Percentiles rank a stretch among this genome's conserved stretches.
These are phyloP conservation scores for Amylocarpus encephaloides DNA, from an alignment of 2,329 filamentous ascomycete species.

Conservation along the genomic window DNA sequence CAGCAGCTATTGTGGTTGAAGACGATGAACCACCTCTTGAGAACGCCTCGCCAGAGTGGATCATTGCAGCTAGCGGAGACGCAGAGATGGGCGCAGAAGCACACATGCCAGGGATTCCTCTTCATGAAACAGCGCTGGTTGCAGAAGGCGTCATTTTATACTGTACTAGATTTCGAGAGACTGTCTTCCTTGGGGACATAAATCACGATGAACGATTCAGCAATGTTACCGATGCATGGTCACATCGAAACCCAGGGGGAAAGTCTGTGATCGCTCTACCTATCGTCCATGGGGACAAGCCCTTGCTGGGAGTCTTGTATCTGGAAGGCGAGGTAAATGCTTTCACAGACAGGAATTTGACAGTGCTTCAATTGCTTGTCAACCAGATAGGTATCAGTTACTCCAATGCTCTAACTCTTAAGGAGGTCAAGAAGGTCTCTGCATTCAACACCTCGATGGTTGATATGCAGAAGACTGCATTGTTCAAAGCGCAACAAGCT, in stretches of 20 bases:
- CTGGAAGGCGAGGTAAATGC: slow-evolving; percentile 68
- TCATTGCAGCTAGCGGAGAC: slow-evolving; percentile 66
- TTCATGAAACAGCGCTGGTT: slow-evolving; percentile 62
- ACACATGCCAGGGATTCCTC: slow-evolving; percentile 57
- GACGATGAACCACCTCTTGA: slow-evolving; percentile 45
- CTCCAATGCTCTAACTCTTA: slow-evolving; percentile 61
- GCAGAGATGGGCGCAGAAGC: slow-evolving; percentile 62
- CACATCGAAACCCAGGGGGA: slow-evolving; percentile 60
- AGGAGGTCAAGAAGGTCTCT: slow-evolving; percentile 69
- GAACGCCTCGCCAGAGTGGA: slow-evolving; percentile 43
- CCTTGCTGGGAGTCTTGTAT: slow-evolving; percentile 67
- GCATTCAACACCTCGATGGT: slow-evolving; percentile 75
- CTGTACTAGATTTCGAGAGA: slow-evolving; percentile 68
- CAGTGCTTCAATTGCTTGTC: slow-evolving; percentile 62
- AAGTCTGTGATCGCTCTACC: slow-evolving; percentile 75
- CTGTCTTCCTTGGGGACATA: slow-evolving; percentile 67
- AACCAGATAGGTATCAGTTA: slow-evolving; percentile 73
- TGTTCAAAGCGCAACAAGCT: slow-evolving; percentile 64
- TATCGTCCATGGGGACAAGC: slow-evolving; percentile 65
- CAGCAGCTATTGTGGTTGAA: slow-evolving; percentile 68
- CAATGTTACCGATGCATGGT: slow-evolving; percentile 64
- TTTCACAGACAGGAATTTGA: slow-evolving; percentile 68
- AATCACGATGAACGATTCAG: slow-evolving; percentile 71
- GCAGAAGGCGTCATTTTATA: slow-evolving; percentile 72
- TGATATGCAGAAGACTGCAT: slow-evolving; percentile 65